Conservation (phyloP, 352 stramenopile species). For the Nannochloropsis limnetica region DNA sequence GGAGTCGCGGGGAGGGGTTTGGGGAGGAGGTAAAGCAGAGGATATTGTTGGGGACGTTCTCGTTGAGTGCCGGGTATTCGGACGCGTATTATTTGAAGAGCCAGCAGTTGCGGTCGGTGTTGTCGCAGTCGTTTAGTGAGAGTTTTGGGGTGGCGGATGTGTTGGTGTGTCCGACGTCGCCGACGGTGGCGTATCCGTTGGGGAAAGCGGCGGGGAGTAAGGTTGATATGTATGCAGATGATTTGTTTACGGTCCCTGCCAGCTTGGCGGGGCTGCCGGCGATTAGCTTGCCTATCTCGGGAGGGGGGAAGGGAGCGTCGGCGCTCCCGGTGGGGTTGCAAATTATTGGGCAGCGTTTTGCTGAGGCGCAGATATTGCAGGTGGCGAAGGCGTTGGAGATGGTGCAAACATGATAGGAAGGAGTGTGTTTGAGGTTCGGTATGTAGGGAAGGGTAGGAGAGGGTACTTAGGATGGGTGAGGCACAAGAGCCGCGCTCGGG, state of each 20-base stretch:
- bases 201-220: slow-evolving; percentile 38
- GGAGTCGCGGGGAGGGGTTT: slow-evolving; percentile 46
- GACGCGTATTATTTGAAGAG: slow-evolving; percentile 48
- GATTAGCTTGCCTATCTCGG: slow-evolving; percentile 51
- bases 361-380: not conserved
- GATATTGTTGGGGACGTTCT: slow-evolving; percentile 48
- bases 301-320: not conserved
- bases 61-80: slow-evolving; percentile 44
- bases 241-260: slow-evolving; percentile 78
- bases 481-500: not conserved
- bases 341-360: slow-evolving; percentile 10
- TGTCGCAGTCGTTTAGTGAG: slow-evolving; percentile 8
- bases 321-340: not conserved
- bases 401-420: not conserved
- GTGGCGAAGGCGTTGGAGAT: not conserved
- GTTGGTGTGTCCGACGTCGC: slow-evolving; percentile 43
- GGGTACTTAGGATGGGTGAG: not conserved
- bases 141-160: slow-evolving; percentile 40
- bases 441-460: not conserved
- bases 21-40: slow-evolving; percentile 46
- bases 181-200: slow-evolving; percentile 42
- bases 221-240: slow-evolving; percentile 59
- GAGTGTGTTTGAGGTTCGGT: not conserved
- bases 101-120: slow-evolving; percentile 38
- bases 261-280: slow-evolving; percentile 73